phyloP scores from a whole-genome alignment of 2,329 filamentous ascomycete species.

The Aspergillus chevalieri region DNA sequence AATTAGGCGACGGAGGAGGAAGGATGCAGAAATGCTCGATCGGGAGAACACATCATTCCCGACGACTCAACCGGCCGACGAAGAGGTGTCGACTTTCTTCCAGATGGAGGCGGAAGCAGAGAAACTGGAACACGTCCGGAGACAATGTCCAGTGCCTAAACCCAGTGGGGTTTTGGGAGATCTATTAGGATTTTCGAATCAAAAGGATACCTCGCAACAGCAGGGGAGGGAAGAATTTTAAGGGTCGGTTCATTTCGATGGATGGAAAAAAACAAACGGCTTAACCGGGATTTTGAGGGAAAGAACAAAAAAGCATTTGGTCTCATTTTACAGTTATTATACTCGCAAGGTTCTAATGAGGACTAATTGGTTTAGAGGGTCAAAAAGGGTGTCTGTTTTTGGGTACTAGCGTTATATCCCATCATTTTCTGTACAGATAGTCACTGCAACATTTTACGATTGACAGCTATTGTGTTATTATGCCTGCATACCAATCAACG shows the following conservation, averaged over 20 bases:
- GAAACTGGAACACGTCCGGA: slow-evolving; percentile 41
- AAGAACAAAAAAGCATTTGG: no score
- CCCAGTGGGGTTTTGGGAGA: slow-evolving; percentile 72
- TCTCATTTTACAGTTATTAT: no score
- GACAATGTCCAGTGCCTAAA: slow-evolving; percentile 90
- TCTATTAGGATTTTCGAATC: slow-evolving; percentile 62
- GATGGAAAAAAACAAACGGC: neutral
- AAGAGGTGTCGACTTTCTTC: slow-evolving; percentile 41
- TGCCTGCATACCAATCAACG: neutral
- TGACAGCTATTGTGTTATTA: neutral
- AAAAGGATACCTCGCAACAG: slow-evolving; percentile 12
- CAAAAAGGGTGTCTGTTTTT: neutral
- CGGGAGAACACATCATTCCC: slow-evolving; percentile 10
- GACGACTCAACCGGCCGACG: slow-evolving; percentile 20
- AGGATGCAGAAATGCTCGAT: slow-evolving; percentile 17
- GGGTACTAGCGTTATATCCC: slow-evolving; percentile 1
- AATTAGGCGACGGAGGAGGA: slow-evolving; percentile 31
- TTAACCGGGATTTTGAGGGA: no score
- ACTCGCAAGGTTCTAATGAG: neutral
- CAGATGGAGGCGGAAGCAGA: slow-evolving; percentile 38
- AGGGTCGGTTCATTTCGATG: neutral
- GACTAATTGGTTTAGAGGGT: neutral
- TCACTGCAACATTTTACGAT: neutral
- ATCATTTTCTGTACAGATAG: neutral
- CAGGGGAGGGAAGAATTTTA: neutral